A percentile compares a stretch with the other conserved stretches of the same genome.
Conservation (phyloP, 2,329 filamentous ascomycete genomes). For the Talaromyces amestolkiae region DNA sequence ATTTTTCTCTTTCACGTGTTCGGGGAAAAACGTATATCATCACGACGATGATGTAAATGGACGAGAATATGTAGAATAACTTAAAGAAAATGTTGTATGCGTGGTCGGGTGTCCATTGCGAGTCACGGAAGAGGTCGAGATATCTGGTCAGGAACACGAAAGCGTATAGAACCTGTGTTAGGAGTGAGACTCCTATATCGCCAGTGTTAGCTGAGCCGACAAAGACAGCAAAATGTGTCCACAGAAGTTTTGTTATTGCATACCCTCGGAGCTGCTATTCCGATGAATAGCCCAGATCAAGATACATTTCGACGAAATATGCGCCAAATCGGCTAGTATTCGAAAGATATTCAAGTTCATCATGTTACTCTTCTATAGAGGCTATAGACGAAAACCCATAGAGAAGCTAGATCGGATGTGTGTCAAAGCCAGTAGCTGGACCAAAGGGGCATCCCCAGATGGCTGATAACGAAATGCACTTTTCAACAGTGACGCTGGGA, state of each 20-base stretch:
- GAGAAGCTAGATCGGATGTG: not conserved
- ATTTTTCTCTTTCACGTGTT: conserved; percentile 83
- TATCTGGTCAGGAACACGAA: conserved; percentile 85
- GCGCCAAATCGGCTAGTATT: conserved; percentile 77
- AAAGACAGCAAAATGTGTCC: conserved; percentile 1
- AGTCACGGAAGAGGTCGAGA: conserved; percentile 67
- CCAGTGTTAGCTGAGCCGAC: not conserved
- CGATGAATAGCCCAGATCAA: conserved; percentile 86
- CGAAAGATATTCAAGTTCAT: conserved; percentile 55
- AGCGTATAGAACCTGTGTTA: conserved; percentile 83
- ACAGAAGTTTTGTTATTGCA: conserved; percentile 15
- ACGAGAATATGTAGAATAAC: conserved; percentile 80
- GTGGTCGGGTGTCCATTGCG: conserved; percentile 28
- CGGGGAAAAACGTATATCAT: conserved; percentile 86
- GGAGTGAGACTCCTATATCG: conserved; percentile 73
- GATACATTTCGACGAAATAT: conserved; percentile 83
- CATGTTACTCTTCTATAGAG: not conserved
- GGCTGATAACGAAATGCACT: not conserved
- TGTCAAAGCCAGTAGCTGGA: not conserved
- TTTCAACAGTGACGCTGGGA: not conserved
- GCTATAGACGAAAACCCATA: not conserved
- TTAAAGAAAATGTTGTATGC: conserved; percentile 80
- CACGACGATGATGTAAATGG: conserved; percentile 78
- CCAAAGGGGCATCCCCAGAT: not conserved
- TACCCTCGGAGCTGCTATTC: conserved; percentile 82